Evolutionary conservation across 2,329 filamentous ascomycete species (phyloP).

Genomic region (Colletotrichum brevisporum): DNA sequence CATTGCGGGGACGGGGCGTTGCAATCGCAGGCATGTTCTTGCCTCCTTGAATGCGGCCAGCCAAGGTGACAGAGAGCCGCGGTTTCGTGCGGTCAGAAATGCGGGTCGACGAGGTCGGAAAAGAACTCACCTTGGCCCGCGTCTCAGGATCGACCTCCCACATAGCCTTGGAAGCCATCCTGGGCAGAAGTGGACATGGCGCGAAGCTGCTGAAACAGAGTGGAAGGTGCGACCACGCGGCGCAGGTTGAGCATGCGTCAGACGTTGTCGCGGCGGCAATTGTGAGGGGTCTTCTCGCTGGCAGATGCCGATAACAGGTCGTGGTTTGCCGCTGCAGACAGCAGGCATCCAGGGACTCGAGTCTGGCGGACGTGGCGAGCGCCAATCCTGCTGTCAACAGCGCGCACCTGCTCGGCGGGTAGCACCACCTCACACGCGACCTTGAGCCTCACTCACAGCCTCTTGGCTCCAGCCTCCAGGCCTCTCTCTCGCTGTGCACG

Average conservation of each 20-base stretch:
- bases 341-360: slow-evolving; percentile 17
- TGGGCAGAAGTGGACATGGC: too few relatives aligned
- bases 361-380: slow-evolving; percentile 35
- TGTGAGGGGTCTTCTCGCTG: slow-evolving; percentile 32
- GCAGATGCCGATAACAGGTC: slow-evolving; percentile 37
- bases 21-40: slow-evolving; percentile 97
- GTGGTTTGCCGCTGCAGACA: slow-evolving; percentile 19
- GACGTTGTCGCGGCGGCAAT: slow-evolving; percentile 36
- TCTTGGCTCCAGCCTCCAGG: neutral
- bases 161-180: slow-evolving; percentile 82
- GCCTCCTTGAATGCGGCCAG: slow-evolving; percentile 90
- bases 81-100: slow-evolving; percentile 20
- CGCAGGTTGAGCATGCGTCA: slow-evolving; percentile 1
- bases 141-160: slow-evolving; percentile 99
- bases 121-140: slow-evolving; percentile 82
- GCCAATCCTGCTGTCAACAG: slow-evolving; percentile 25
- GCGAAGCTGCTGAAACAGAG: too few relatives aligned
- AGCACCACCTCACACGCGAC: slow-evolving; percentile 8
- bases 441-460: slow-evolving; percentile 7
- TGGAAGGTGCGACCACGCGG: neutral
- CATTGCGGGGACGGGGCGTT: slow-evolving; percentile 96
- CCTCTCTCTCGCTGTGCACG: neutral
- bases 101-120: slow-evolving; percentile 4
- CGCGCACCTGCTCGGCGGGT: slow-evolving; percentile 1
- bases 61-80: too few relatives aligned